phyloP scores from a whole-genome alignment of 495 filamentous ascomycete species.

The Recurvomyces mirabilis region DNA sequence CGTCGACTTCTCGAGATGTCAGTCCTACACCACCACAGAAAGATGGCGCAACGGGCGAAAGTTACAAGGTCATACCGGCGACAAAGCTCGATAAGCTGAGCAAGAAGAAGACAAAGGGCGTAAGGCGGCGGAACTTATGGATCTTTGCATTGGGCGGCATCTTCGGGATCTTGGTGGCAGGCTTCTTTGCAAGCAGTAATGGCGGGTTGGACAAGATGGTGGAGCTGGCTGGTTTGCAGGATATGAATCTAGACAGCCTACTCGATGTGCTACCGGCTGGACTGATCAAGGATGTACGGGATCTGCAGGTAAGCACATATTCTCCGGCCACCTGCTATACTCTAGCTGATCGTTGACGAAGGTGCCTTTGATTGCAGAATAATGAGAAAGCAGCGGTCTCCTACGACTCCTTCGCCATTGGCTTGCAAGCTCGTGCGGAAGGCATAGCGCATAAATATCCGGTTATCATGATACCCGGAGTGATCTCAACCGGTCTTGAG shows the following conservation, averaged over 20 bases:
- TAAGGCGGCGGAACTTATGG: conserved; percentile 59
- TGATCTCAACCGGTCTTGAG: conserved; percentile 93
- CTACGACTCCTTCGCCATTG: conserved; percentile 88
- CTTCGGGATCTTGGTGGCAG: conserved; percentile 69
- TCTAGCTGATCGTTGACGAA: conserved; percentile 20
- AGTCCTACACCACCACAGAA: conserved; percentile 15
- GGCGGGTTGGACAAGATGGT: conserved; percentile 48
- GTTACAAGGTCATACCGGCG: conserved; percentile 25
- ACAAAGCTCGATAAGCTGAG: conserved; percentile 30
- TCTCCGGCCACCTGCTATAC: conserved; percentile 2
- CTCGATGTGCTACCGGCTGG: conserved; percentile 75
- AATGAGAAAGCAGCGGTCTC: conserved; percentile 76
- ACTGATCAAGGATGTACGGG: conserved; percentile 68
- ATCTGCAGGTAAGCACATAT: conserved; percentile 52
- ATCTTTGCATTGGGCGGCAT: conserved; percentile 76
- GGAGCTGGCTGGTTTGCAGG: conserved; percentile 64
- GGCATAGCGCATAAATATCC: conserved; percentile 76
- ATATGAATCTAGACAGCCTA: conserved; percentile 72
- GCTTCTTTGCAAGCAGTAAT: conserved; percentile 73
- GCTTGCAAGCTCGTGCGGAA: conserved; percentile 68
- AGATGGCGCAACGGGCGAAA: conserved; percentile 7
- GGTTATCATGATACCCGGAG: conserved; percentile 92
- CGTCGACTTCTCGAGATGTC: conserved; percentile 17
- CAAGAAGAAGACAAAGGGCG: conserved; percentile 31
- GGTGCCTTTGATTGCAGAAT: conserved; percentile 38